These are phyloP conservation scores for Skeletonema costatum DNA, from an alignment of 108 stramenopile species.

Conservation along the genomic window DNA sequence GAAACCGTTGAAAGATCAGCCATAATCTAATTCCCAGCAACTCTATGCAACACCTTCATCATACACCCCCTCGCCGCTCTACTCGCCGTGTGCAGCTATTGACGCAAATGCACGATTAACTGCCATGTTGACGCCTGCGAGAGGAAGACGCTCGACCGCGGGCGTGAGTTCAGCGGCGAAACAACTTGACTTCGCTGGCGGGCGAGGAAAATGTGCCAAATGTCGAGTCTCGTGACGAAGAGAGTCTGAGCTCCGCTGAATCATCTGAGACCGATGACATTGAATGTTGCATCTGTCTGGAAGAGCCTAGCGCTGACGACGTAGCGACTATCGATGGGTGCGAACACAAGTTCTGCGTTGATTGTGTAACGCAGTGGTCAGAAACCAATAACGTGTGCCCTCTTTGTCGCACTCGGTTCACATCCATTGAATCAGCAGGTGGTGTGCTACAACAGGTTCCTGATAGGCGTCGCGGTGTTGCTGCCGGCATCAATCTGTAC, in stretches of 20 bases:
- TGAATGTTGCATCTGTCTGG: constrained; percentile 67
- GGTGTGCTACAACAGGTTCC: background rate
- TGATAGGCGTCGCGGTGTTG: background rate
- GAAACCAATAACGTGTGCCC: background rate
- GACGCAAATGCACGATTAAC: background rate
- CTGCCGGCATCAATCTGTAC: background rate
- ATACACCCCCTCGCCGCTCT: background rate
- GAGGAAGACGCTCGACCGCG: too few species aligned
- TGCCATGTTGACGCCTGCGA: background rate
- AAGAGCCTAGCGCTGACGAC: constrained; percentile 46
- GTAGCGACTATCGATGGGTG: constrained; percentile 59
- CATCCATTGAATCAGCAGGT: background rate
- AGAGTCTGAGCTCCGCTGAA: background rate
- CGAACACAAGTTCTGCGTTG: constrained; percentile 73
- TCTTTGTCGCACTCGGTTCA: background rate
- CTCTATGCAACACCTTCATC: background rate
- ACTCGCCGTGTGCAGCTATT: background rate
- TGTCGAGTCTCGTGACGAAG: background rate
- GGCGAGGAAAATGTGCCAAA: background rate
- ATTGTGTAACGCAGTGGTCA: background rate
- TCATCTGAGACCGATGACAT: background rate
- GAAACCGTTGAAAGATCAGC: too few species aligned
- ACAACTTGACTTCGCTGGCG: background rate
- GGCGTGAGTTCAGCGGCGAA: too few species aligned
- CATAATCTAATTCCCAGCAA: too few species aligned